Percentiles rank a stretch among this genome's conserved stretches.
These are phyloP conservation scores for Kwoniella botswanensis DNA, from an alignment of 768 basidiomycete species.

Conservation along the genomic window DNA sequence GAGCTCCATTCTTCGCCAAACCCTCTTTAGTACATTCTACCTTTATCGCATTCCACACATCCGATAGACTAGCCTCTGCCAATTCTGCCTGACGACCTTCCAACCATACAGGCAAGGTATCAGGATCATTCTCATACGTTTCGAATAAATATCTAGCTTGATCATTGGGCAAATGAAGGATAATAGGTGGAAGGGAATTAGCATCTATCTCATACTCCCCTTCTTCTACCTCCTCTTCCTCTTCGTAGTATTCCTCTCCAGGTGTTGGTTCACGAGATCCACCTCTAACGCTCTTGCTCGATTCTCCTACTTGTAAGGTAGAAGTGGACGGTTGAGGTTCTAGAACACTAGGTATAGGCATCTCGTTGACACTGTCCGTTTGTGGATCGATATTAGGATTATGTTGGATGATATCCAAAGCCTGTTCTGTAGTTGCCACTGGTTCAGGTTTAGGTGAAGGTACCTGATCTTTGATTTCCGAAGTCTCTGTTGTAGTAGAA, in stretches of 20 bases:
- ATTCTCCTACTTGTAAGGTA: conserved; percentile 2
- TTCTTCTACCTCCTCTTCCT: conserved; percentile 76
- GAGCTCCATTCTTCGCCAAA: conserved; percentile 23
- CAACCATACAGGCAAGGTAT: conserved; percentile 49
- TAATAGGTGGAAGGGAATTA: conserved; percentile 72
- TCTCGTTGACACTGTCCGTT: background rate
- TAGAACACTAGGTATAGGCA: conserved; percentile 10
- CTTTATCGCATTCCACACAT: conserved; percentile 37
- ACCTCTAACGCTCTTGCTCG: background rate
- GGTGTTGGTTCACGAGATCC: conserved; percentile 13
- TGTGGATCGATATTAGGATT: background rate
- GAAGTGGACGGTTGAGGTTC: conserved; percentile 7
- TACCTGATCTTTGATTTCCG: background rate
- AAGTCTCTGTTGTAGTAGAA: background rate
- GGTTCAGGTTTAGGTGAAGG: conserved; percentile 11
- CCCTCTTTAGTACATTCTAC: conserved; percentile 30
- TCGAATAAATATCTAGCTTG: conserved; percentile 34
- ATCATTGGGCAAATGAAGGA: conserved; percentile 65
- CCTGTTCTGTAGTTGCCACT: conserved; percentile 19
- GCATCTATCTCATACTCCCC: conserved; percentile 64
- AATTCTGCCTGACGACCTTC: conserved; percentile 38
- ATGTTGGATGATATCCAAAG: conserved; percentile 5
- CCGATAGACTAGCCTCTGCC: conserved; percentile 62
- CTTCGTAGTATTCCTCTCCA: conserved; percentile 63
- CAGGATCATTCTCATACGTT: conserved; percentile 22